Conservation (phyloP, 345 rosid species). For the Hypericum perforatum region DNA sequence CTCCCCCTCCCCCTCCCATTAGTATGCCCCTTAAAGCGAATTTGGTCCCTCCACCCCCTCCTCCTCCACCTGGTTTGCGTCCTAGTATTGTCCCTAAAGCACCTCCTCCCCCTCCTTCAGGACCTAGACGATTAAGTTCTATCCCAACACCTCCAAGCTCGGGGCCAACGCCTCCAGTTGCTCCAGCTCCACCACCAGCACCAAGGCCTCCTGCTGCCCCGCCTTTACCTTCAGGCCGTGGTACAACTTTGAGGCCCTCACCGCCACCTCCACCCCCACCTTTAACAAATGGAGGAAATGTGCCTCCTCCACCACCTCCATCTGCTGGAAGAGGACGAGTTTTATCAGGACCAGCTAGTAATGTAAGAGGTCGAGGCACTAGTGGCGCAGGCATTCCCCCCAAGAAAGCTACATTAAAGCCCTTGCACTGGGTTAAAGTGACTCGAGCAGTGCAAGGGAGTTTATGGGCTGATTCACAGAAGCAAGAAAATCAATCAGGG, state of each 20-base stretch:
- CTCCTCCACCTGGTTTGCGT: conserved; percentile 9
- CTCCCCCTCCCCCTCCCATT: conserved; percentile 21
- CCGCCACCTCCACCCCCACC: conserved; percentile 41
- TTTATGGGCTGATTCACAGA: conserved; percentile 89
- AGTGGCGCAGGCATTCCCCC: conserved; percentile 40
- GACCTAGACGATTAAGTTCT: conserved; percentile 10
- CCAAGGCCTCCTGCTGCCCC: conserved; percentile 52
- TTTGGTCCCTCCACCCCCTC: conserved; percentile 18
- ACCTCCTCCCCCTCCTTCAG: conserved; percentile 8
- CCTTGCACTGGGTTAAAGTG: conserved; percentile 95
- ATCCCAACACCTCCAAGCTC: conserved; percentile 14
- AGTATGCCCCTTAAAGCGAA: conserved; percentile 21
- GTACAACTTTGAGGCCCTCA: conserved; percentile 1
- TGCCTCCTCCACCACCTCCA: conserved; percentile 74
- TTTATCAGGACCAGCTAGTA: conserved; percentile 26
- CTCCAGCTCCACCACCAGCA: conserved; percentile 43
- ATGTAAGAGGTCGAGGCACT: conserved; percentile 51
- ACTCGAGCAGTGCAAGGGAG: conserved; percentile 87
- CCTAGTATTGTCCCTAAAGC: background rate
- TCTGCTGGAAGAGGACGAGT: conserved; percentile 53
- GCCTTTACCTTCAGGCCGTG: conserved; percentile 38
- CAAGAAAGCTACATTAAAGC: conserved; percentile 63
- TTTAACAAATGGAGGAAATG: conserved; percentile 39
- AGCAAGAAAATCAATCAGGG: conserved; percentile 80
- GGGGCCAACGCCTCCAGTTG: conserved; percentile 44